Percentiles rank a stretch among this genome's conserved stretches.
Conservation (phyloP, 306 rosid species). For the Canavalia ensiformis region DNA sequence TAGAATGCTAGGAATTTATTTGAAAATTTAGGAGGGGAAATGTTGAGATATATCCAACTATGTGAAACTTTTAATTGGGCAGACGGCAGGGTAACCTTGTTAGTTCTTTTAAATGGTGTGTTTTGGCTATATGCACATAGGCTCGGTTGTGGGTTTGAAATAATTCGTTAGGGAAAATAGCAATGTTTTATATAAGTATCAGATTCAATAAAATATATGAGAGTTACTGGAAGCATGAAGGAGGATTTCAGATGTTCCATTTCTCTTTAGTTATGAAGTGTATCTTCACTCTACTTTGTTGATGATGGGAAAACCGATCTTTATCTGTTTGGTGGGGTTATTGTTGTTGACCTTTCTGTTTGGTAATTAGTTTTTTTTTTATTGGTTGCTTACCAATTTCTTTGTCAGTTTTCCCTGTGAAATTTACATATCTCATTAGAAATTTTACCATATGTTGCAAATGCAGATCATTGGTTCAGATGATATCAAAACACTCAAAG, state of each 20-base stretch:
- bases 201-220: not conserved
- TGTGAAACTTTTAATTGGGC: not conserved
- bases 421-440: constrained; percentile 34
- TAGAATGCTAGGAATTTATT: not conserved
- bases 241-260: constrained; percentile 8
- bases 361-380: constrained; percentile 22
- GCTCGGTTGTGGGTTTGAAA: not conserved
- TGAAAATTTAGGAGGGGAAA: constrained; percentile 20
- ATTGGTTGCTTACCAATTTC: not conserved
- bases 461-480: constrained; percentile 70
- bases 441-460: constrained; percentile 37
- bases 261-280: not conserved
- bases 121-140: not conserved
- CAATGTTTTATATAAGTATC: not conserved
- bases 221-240: not conserved
- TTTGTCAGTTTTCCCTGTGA: constrained; percentile 6
- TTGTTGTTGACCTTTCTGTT: not conserved
- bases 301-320: not conserved
- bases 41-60: constrained; percentile 1
- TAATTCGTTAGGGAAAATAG: not conserved
- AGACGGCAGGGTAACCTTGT: not conserved
- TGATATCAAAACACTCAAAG: constrained; percentile 77
- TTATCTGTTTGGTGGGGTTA: constrained; percentile 8
- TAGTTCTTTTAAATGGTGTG: not conserved
- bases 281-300: not conserved